phyloP scores from a whole-genome alignment of 2,329 filamentous ascomycete species.

The Claviceps sp. region DNA sequence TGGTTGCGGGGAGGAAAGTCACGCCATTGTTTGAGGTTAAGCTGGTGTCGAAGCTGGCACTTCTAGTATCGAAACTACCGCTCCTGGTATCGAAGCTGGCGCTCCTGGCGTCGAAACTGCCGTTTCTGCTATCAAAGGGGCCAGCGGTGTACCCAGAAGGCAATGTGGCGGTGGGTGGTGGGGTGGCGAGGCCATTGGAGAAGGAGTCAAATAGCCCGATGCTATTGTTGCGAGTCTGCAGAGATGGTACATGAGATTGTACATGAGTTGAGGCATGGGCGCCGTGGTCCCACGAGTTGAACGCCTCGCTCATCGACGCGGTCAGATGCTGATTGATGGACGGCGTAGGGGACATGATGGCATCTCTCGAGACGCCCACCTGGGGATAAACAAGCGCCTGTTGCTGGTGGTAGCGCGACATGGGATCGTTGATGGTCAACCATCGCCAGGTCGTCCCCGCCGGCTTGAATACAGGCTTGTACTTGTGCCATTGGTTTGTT shows the following conservation, averaged over 20 bases:
- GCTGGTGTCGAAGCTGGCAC: conserved; percentile 29
- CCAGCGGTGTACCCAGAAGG: conserved; percentile 29
- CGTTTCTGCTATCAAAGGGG: conserved; percentile 8
- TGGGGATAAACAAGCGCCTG: conserved; percentile 26
- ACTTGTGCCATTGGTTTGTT: conserved; percentile 38
- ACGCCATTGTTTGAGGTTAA: conserved; percentile 18
- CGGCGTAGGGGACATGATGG: conserved; percentile 41
- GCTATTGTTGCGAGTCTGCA: conserved; percentile 20
- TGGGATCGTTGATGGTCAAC: conserved; percentile 46
- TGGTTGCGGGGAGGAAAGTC: conserved; percentile 17
- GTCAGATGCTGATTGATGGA: conserved; percentile 36
- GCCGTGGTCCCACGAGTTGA: conserved; percentile 33
- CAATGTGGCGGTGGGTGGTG: conserved; percentile 40
- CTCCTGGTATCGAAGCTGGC: conserved; percentile 4
- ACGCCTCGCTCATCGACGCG: conserved; percentile 44
- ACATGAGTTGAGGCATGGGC: conserved; percentile 11
- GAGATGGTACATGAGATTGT: conserved; percentile 19
- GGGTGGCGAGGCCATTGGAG: conserved; percentile 39
- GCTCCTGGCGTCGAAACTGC: conserved; percentile 26
- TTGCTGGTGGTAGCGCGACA: conserved; percentile 44
- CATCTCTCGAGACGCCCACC: conserved; percentile 22
- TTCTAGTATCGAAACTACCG: conserved; percentile 4
- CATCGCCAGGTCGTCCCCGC: conserved; percentile 48
- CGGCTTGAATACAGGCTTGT: conserved; percentile 33
- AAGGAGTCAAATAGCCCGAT: conserved; percentile 36